These are phyloP conservation scores for Sugiyamaella paludigena DNA, from an alignment of 1,139 yeast species.

Conservation along the genomic window DNA sequence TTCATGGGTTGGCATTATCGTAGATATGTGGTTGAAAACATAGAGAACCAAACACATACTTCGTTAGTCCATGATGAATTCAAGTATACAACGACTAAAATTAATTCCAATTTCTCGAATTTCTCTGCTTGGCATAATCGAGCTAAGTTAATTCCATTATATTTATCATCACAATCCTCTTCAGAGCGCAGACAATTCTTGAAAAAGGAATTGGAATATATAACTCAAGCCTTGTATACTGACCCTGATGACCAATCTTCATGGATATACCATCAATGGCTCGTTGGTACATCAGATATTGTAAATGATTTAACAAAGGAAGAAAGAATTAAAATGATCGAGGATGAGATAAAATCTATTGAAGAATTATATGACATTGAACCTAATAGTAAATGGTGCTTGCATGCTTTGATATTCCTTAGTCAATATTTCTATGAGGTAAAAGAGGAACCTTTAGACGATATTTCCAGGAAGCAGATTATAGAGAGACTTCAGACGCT, in stretches of 20 bases:
- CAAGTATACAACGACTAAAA: slow-evolving; percentile 71
- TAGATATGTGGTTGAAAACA: slow-evolving; percentile 58
- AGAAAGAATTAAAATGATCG: slow-evolving; percentile 28
- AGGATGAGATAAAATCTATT: slow-evolving; percentile 34
- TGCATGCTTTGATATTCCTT: slow-evolving; percentile 35
- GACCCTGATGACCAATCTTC: slow-evolving; percentile 93
- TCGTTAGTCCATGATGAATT: slow-evolving; percentile 50
- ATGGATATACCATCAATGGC: slow-evolving; percentile 88
- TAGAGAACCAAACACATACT: slow-evolving; percentile 41
- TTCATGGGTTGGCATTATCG: slow-evolving; percentile 97
- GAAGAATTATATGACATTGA: slow-evolving; percentile 41
- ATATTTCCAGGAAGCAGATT: slow-evolving; percentile 27
- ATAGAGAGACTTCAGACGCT: slow-evolving; percentile 44
- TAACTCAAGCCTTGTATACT: slow-evolving; percentile 83
- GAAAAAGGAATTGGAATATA: slow-evolving; percentile 58
- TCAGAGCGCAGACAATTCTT: slow-evolving; percentile 43
- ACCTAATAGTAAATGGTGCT: slow-evolving; percentile 41
- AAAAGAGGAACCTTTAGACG: slow-evolving; percentile 15
- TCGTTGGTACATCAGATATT: slow-evolving; percentile 56
- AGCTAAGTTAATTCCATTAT: slow-evolving; percentile 59
- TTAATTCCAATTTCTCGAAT: slow-evolving; percentile 81
- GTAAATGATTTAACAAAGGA: slow-evolving; percentile 26
- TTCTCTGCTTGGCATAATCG: slow-evolving; percentile 97
- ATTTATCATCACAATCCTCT: slow-evolving; percentile 40
- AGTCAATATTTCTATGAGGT: slow-evolving; percentile 21